Conservation (phyloP, 2,329 filamentous ascomycete genomes). For the Aspergillus pseudoglaucus region DNA sequence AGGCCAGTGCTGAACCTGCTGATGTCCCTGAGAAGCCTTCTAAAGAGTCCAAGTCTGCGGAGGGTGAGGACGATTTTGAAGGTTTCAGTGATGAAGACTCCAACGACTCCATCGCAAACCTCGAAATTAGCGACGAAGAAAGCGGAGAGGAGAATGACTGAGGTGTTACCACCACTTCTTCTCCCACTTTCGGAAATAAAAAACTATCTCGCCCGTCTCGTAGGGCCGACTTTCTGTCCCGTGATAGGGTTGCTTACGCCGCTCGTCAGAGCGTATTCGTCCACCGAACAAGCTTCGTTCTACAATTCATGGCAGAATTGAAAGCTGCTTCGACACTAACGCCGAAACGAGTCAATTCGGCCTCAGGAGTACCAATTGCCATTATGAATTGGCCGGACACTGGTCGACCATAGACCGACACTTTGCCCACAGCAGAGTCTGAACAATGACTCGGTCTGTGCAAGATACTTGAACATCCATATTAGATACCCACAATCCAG, state of each 20-base stretch:
- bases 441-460: too few relatives aligned
- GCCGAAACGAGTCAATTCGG: background rate
- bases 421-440: too few relatives aligned
- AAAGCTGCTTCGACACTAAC: too few relatives aligned
- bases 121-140: constrained; percentile 37
- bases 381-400: background rate
- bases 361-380: background rate
- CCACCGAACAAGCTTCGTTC: too few relatives aligned
- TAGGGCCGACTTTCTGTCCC: too few relatives aligned
- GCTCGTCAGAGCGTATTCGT: too few relatives aligned
- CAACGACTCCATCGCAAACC: constrained; percentile 37
- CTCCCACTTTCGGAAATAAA: background rate
- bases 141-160: constrained; percentile 39
- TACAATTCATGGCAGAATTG: too few relatives aligned
- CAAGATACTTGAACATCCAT: too few relatives aligned
- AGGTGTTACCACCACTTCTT: constrained; percentile 3
- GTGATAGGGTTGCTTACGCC: too few relatives aligned
- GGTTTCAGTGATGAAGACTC: constrained; percentile 36
- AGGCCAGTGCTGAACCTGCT: constrained; percentile 34
- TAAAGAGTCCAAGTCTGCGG: constrained; percentile 30
- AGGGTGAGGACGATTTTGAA: constrained; percentile 28
- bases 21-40: constrained; percentile 19
- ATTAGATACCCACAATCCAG: too few relatives aligned
- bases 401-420: too few relatives aligned
- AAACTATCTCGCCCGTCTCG: background rate